Conservation (phyloP, 73 alveolate genomes). For the Uronychia binucleata region DNA sequence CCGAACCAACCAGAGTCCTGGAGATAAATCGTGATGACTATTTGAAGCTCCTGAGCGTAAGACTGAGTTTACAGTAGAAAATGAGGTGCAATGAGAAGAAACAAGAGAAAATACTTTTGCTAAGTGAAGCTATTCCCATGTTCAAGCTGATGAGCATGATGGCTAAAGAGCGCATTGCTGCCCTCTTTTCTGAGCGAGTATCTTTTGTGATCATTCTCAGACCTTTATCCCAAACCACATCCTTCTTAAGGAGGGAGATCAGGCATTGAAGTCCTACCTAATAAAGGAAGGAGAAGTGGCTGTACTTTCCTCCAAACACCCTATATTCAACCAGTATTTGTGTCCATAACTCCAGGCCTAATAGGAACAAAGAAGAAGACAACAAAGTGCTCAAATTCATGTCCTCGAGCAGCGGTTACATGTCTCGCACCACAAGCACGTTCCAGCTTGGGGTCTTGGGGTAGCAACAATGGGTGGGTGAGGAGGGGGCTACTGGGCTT, state of each 20-base stretch:
- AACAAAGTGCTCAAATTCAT: background rate
- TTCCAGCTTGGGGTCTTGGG: background rate
- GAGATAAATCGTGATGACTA: background rate
- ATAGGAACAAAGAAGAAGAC: background rate
- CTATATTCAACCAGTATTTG: background rate
- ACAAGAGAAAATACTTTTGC: background rate
- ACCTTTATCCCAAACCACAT: background rate
- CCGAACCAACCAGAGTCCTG: background rate
- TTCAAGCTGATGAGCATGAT: background rate
- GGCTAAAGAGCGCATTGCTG: background rate
- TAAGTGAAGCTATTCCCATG: background rate
- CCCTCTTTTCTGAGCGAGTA: background rate
- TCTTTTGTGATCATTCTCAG: background rate
- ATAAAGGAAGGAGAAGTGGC: background rate
- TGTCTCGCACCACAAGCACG: background rate
- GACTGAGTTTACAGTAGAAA: background rate
- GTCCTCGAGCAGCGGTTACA: background rate
- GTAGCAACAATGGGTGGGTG: background rate
- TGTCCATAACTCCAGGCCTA: background rate
- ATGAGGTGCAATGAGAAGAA: background rate
- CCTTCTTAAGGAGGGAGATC: background rate
- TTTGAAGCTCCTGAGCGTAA: background rate
- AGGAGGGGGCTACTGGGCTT: background rate
- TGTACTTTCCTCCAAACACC: background rate
- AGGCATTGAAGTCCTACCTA: background rate